A percentile compares a stretch with the other conserved stretches of the same genome.
These are phyloP conservation scores for Apiospora rasikravindrae DNA, from an alignment of 2,329 filamentous ascomycete species.

Conservation along the genomic window DNA sequence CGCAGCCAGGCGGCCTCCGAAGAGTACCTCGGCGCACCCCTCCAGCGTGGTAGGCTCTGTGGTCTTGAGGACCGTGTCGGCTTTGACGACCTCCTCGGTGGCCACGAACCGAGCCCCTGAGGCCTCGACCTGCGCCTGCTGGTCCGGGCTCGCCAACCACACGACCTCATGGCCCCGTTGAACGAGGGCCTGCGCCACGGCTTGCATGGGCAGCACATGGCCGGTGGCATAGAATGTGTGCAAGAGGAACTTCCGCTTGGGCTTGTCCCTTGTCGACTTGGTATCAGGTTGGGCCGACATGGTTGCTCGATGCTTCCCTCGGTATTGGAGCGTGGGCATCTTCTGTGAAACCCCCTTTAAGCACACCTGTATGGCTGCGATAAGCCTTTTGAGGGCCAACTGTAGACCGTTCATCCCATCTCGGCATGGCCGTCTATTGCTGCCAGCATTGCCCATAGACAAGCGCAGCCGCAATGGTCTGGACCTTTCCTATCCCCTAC, in stretches of 20 bases:
- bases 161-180: conserved; percentile 5
- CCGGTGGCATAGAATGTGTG: conserved; percentile 18
- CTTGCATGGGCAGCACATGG: conserved; percentile 19
- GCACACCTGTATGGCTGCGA: neutral
- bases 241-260: conserved; percentile 4
- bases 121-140: conserved; percentile 9
- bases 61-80: conserved; percentile 1
- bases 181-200: conserved; percentile 16
- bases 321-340: neutral
- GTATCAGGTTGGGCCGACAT: neutral
- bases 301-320: neutral
- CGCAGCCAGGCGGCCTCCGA: neutral
- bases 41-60: conserved; percentile 14
- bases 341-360: neutral
- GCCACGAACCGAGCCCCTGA: conserved; percentile 10
- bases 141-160: conserved; percentile 14
- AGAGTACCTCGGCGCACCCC: neutral
- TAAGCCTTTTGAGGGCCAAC: neutral
- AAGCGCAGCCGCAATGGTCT: neutral
- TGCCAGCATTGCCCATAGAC: neutral
- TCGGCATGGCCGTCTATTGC: neutral
- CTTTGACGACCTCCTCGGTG: conserved; percentile 3
- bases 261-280: neutral
- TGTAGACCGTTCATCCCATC: neutral
- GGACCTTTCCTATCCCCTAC: neutral